A percentile compares a stretch with the other conserved stretches of the same genome.
Conservation (phyloP, 2,329 filamentous ascomycete species). For the Phyllosticta capitalensis region DNA sequence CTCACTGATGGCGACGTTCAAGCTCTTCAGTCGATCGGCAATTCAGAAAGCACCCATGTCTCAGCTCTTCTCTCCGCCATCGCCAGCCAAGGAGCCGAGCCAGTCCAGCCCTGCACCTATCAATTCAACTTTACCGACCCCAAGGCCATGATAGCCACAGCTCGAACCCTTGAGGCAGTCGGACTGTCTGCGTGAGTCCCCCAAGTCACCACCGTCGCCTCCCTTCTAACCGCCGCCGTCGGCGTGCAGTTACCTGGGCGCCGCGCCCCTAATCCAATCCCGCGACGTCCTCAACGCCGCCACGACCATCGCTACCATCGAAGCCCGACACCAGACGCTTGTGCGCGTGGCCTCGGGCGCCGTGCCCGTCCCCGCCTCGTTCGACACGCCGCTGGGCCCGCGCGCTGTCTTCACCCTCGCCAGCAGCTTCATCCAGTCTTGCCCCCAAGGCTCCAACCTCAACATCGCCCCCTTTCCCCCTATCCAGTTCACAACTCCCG, state of each 20-base stretch:
- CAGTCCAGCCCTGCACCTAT: conserved; percentile 62
- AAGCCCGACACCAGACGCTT: conserved; percentile 65
- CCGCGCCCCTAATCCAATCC: conserved; percentile 54
- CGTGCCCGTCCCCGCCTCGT: conserved; percentile 55
- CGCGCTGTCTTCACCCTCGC: conserved; percentile 65
- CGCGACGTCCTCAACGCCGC: conserved; percentile 55
- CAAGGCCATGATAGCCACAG: conserved; percentile 56
- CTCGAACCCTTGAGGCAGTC: conserved; percentile 61
- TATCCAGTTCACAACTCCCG: conserved; percentile 43
- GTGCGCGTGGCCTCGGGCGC: conserved; percentile 52
- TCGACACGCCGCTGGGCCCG: conserved; percentile 60
- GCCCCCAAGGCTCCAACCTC: conserved; percentile 55
- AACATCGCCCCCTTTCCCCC: conserved; percentile 54
- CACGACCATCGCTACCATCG: conserved; percentile 61
- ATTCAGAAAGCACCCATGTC: conserved; percentile 56
- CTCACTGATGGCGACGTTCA: conserved; percentile 45
- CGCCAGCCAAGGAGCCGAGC: conserved; percentile 51
- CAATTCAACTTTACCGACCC: conserved; percentile 60
- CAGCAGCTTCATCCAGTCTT: conserved; percentile 61
- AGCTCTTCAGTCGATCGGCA: conserved; percentile 52
- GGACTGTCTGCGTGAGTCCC: conserved; percentile 58
- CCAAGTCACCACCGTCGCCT: conserved; percentile 54
- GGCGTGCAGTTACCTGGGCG: conserved; percentile 47
- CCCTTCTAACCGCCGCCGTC: conserved; percentile 54
- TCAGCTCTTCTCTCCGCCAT: conserved; percentile 50